Conservation (phyloP, 2,329 filamentous ascomycete genomes). For the Parafenestella ontariensis region DNA sequence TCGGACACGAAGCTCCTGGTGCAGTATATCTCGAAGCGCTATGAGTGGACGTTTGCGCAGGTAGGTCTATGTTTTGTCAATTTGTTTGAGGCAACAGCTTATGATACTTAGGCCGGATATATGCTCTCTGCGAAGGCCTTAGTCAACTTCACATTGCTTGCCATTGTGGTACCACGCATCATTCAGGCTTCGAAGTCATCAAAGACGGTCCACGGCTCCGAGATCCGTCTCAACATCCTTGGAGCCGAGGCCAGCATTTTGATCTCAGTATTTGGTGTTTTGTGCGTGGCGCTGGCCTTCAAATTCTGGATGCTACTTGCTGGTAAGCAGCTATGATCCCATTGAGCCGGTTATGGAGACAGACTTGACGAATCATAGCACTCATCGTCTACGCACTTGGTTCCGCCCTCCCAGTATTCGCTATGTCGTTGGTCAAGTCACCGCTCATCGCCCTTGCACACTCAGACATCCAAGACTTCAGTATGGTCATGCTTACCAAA, state of each 20-base stretch:
- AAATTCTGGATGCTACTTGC: constrained; percentile 42
- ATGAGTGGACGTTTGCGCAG: constrained; percentile 47
- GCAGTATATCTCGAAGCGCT: constrained; percentile 50
- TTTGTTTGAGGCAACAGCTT: background rate
- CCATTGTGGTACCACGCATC: constrained; percentile 42
- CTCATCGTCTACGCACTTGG: constrained; percentile 48
- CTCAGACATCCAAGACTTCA: constrained; percentile 44
- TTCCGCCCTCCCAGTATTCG: constrained; percentile 49
- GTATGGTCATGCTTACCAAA: constrained; percentile 48
- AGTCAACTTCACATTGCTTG: constrained; percentile 45
- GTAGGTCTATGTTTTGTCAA: constrained; percentile 10
- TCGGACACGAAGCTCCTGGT: constrained; percentile 49
- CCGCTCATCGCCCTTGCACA: constrained; percentile 36
- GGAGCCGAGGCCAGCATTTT: constrained; percentile 41
- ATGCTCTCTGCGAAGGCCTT: constrained; percentile 48
- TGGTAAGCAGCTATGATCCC: constrained; percentile 20
- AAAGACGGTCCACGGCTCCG: constrained; percentile 31
- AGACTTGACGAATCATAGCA: constrained; percentile 24
- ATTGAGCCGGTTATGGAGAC: background rate
- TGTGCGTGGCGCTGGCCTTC: constrained; percentile 41
- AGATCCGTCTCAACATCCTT: constrained; percentile 39
- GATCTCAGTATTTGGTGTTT: constrained; percentile 43
- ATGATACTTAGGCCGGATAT: constrained; percentile 37
- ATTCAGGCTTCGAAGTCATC: constrained; percentile 37
- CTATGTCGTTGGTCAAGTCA: constrained; percentile 47